Evolutionary conservation across 1,284 basidiomycete genomes (phyloP).

Genomic region (Gastroboletus turbinatus): DNA sequence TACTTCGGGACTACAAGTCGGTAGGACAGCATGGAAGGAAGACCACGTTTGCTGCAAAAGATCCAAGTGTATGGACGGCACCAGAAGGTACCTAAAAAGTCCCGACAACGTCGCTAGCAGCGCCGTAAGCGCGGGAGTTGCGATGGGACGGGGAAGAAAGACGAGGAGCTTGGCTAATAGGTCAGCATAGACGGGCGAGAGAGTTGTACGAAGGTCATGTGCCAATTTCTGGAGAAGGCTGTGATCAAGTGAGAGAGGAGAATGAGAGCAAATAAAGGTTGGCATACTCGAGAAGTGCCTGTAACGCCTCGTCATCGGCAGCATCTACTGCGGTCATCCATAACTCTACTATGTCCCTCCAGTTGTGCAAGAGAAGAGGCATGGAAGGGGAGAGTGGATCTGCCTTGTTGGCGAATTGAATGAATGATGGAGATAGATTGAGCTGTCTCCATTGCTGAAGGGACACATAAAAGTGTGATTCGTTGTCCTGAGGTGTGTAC

Average conservation of each 20-base stretch:
- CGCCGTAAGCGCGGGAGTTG: slow-evolving; percentile 57
- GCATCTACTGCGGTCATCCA: slow-evolving; percentile 58
- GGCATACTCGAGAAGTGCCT: slow-evolving; percentile 71
- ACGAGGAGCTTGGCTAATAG: slow-evolving; percentile 54
- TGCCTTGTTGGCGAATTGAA: slow-evolving; percentile 63
- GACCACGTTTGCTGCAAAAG: slow-evolving; percentile 60
- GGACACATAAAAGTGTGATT: slow-evolving; percentile 70
- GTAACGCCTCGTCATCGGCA: slow-evolving; percentile 68
- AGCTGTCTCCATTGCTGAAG: slow-evolving; percentile 75
- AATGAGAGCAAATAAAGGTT: background rate
- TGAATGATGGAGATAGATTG: slow-evolving; percentile 76
- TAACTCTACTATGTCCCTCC: slow-evolving; percentile 59
- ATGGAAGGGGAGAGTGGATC: slow-evolving; percentile 71
- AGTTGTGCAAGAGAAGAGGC: slow-evolving; percentile 80
- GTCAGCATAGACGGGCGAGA: slow-evolving; percentile 57
- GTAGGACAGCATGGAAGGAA: slow-evolving; percentile 47
- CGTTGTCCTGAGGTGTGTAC: slow-evolving; percentile 53
- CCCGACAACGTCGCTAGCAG: slow-evolving; percentile 65
- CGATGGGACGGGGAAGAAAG: slow-evolving; percentile 58
- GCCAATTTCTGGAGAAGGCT: slow-evolving; percentile 75
- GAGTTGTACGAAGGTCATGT: slow-evolving; percentile 72
- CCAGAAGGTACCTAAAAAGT: slow-evolving; percentile 68
- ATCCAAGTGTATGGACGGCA: slow-evolving; percentile 52
- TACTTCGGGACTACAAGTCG: slow-evolving; percentile 62
- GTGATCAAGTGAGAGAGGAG: slow-evolving; percentile 16